These are phyloP conservation scores for Beauveria brongniartii DNA, from an alignment of 2,329 filamentous ascomycete genomes.

Conservation along the genomic window DNA sequence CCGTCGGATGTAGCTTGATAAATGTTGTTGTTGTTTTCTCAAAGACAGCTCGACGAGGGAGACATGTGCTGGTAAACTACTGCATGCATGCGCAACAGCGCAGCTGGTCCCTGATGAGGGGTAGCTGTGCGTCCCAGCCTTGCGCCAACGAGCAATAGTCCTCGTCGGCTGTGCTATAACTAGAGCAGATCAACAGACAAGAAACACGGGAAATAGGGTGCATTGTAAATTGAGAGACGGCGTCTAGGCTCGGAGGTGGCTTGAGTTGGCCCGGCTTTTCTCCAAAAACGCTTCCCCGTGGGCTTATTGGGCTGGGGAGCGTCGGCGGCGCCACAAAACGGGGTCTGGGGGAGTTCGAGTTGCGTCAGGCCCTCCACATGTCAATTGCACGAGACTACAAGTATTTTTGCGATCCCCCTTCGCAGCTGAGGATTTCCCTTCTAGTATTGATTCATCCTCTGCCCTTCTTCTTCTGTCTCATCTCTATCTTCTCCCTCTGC, in stretches of 20 bases:
- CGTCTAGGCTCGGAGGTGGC: slow-evolving; percentile 4
- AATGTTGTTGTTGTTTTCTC: too few relatives aligned
- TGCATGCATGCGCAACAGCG: slow-evolving; percentile 2
- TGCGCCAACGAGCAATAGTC: slow-evolving; percentile 3
- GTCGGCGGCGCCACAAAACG: slow-evolving; percentile 2
- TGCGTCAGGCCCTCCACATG: slow-evolving; percentile 12
- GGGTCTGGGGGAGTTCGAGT: slow-evolving; percentile 2
- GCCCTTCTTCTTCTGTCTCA: neutral
- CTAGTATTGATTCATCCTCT: neutral
- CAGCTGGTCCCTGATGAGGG: neutral
- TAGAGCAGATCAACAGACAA: neutral
- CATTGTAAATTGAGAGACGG: neutral
- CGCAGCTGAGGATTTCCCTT: neutral
- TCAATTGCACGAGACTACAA: slow-evolving; percentile 3
- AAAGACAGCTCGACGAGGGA: too few relatives aligned
- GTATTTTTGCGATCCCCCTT: slow-evolving; percentile 12
- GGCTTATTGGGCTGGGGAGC: neutral
- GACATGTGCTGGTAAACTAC: neutral
- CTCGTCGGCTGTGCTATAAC: neutral
- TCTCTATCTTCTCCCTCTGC: neutral
- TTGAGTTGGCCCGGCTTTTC: neutral
- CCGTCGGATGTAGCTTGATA: neutral
- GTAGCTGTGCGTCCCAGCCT: neutral
- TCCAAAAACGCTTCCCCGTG: slow-evolving; percentile 4
- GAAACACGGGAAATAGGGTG: neutral